Conservation (phyloP, 1,284 basidiomycete species). For the Trichosporon coremiiforme region DNA sequence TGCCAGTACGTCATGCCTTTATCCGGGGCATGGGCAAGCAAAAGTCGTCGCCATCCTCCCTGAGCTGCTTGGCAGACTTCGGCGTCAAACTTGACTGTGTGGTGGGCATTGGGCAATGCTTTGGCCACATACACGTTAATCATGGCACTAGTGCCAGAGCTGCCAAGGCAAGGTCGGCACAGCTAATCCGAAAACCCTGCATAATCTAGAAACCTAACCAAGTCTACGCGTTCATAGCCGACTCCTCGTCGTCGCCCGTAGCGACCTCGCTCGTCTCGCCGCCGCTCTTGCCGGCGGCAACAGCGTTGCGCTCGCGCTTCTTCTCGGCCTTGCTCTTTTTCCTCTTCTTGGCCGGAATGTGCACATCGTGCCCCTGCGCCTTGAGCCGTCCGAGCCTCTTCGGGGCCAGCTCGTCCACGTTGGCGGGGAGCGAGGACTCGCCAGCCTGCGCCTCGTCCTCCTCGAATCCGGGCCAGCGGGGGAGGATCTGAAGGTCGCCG, state of each 20-base stretch:
- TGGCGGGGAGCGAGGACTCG: constrained; percentile 29
- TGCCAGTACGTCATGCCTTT: too few relatives aligned
- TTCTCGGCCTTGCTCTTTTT: constrained; percentile 30
- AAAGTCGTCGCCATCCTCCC: too few relatives aligned
- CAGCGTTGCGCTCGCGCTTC: background rate
- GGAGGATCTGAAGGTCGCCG: constrained; percentile 47
- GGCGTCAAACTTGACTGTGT: too few relatives aligned
- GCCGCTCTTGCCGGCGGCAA: background rate
- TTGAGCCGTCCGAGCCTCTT: constrained; percentile 51
- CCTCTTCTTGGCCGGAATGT: constrained; percentile 38
- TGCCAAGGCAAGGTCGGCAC: too few relatives aligned
- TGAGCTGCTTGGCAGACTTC: too few relatives aligned
- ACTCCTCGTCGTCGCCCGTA: constrained; percentile 4
- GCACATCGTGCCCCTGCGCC: constrained; percentile 49
- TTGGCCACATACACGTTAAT: too few relatives aligned
- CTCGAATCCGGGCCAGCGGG: constrained; percentile 54
- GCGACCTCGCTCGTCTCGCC: background rate
- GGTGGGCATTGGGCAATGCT: too few relatives aligned
- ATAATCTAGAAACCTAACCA: background rate
- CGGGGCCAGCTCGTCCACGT: constrained; percentile 38
- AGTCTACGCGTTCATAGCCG: background rate
- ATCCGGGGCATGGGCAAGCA: too few relatives aligned
- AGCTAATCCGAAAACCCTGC: background rate
- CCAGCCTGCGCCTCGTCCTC: constrained; percentile 50
- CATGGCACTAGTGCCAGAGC: too few relatives aligned